Base-by-base conservation (phyloP, 202 grass and related monocot species). In the Carex arenaria region DNA sequence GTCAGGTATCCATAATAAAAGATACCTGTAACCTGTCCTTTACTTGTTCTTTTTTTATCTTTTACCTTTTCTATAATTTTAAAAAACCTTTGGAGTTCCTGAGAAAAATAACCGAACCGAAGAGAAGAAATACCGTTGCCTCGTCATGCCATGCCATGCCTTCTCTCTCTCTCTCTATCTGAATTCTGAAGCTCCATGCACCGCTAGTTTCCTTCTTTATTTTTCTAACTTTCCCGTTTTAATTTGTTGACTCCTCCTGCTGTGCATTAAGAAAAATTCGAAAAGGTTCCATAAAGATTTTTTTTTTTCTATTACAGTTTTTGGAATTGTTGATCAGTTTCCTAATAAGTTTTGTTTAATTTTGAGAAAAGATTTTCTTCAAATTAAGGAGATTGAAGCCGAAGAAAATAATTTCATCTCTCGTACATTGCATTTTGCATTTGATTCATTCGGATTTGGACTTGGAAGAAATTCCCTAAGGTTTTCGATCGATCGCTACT, bases 41-140 rank as follows among this genome's bases (percentile, higher is more conserved):
- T 81, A 81, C 45, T 49, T 82, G 1, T 31, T 67, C 55, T 75
- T 31, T 67, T 75, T 75, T 75, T 75, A 75, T 59, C 73, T 59
- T 57, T 57, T 59, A 40, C 52, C 14, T 59, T 77, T 76, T 57
- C 13, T 36, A 31, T 72, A 8, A 26, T 75, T 75, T 28, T 26
- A 9, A 75, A 75, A 75, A 75, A n/a, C 28, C 0, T 30, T 34
- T 30, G 49, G 51, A n/a, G 5, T 31, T 28, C 28, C 28, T 82
- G 43, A 63, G 78, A 64, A 64, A n/a, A 81, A 40, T 53, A 81
- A 81, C 76, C 30, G 32, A 81, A 81, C 5, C 34, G 10, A 81
- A 81, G 22, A 15, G 54, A 81, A 81, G 42, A 15, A 67, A 67
- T n/a, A 65, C 14, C 30, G 63, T 56, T 69, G 42, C 42, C 34